Conservation (phyloP, 2,329 filamentous ascomycete species). For the Colletotrichum sp. region DNA sequence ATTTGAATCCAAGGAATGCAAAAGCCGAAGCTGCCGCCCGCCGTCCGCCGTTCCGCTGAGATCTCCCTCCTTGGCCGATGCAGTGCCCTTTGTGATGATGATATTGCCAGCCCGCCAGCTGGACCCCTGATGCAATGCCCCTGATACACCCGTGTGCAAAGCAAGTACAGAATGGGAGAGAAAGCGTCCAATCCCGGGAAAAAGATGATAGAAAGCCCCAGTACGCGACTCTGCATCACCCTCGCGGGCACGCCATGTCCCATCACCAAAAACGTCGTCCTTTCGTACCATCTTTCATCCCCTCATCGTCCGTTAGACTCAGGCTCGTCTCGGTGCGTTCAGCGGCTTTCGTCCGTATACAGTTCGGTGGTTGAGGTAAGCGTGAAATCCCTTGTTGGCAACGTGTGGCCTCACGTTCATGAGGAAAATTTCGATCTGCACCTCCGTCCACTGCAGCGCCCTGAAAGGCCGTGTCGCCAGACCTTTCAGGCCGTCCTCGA, state of each 20-base stretch:
- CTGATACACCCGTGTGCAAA: background rate
- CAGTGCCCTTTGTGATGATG: slow-evolving; percentile 7
- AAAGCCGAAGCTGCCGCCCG: background rate
- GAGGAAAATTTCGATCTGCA: slow-evolving; percentile 50
- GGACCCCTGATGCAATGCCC: slow-evolving; percentile 8
- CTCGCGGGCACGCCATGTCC: background rate
- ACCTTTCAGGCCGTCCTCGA: slow-evolving; percentile 45
- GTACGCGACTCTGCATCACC: background rate
- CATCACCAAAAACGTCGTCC: background rate
- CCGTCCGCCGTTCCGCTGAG: background rate
- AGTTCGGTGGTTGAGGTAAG: slow-evolving; percentile 45
- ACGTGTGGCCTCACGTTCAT: slow-evolving; percentile 45
- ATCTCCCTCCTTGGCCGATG: background rate
- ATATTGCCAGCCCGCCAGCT: slow-evolving; percentile 5
- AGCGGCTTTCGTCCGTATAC: slow-evolving; percentile 44
- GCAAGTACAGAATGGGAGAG: background rate
- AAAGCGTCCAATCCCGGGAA: background rate
- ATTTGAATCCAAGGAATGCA: background rate
- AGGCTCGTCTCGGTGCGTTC: background rate
- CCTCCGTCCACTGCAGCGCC: slow-evolving; percentile 42
- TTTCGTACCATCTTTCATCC: background rate
- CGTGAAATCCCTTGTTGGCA: slow-evolving; percentile 38
- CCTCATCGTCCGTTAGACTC: background rate
- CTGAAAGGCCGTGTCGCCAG: slow-evolving; percentile 42
- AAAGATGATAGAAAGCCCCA: background rate